Evolutionary conservation across 1,139 yeast genomes (phyloP).

Genomic region (Yarrowia galli): DNA sequence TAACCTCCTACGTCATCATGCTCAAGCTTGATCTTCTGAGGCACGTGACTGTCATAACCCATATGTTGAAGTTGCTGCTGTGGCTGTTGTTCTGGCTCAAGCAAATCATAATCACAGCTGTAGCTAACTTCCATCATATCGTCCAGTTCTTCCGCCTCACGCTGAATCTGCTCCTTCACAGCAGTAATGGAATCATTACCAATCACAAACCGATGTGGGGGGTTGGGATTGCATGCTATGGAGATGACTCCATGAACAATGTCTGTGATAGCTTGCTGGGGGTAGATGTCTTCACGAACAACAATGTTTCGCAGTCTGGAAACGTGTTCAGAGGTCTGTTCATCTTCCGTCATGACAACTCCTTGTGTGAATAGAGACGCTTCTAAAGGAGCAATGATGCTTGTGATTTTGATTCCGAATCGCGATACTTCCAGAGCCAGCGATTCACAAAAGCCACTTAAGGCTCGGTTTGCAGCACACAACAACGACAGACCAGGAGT

Average conservation of each 20-base stretch:
- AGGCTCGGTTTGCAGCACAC: constrained; percentile 32
- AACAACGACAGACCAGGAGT: constrained; percentile 2
- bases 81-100: neutral
- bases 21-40: constrained; percentile 20
- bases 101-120: constrained; percentile 14
- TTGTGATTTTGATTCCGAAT: constrained; percentile 32
- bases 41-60: neutral
- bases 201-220: constrained; percentile 32
- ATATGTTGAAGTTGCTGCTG: neutral
- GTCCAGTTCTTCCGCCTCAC: constrained; percentile 30
- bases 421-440: constrained; percentile 26
- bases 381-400: constrained; percentile 22
- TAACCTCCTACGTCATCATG: neutral
- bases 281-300: constrained; percentile 25
- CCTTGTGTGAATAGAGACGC: constrained; percentile 27
- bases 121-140: constrained; percentile 34
- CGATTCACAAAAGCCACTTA: constrained; percentile 19
- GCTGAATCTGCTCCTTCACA: constrained; percentile 24
- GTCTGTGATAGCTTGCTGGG: constrained; percentile 14
- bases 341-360: constrained; percentile 22
- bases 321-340: neutral
- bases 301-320: constrained; percentile 3
- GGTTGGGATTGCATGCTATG: constrained; percentile 22
- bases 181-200: constrained; percentile 7
- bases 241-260: constrained; percentile 32